These are phyloP conservation scores for Xylaria grammica DNA, from an alignment of 495 filamentous ascomycete species.

Conservation along the genomic window DNA sequence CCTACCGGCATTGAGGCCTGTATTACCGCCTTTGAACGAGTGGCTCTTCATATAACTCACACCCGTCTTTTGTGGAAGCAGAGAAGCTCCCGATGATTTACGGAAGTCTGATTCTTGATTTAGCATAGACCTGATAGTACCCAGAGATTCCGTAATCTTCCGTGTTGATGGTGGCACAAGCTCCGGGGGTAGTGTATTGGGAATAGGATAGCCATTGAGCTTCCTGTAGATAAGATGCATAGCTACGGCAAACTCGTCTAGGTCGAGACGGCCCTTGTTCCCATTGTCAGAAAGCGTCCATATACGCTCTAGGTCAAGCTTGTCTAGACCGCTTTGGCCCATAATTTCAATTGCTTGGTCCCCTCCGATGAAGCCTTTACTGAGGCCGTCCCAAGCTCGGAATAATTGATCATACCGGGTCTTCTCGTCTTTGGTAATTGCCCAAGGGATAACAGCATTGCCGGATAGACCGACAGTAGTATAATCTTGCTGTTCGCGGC, in stretches of 20 bases:
- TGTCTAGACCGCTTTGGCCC: slow-evolving; percentile 91
- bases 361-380: slow-evolving; percentile 90
- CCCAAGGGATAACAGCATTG: slow-evolving; percentile 96
- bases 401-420: slow-evolving; percentile 96
- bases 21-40: slow-evolving; percentile 72
- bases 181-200: slow-evolving; percentile 89
- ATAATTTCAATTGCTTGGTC: slow-evolving; percentile 97
- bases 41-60: slow-evolving; percentile 96
- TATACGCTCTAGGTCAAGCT: slow-evolving; percentile 84
- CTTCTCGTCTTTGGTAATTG: slow-evolving; percentile 98
- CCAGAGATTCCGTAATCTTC: slow-evolving; percentile 89
- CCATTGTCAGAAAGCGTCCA: slow-evolving; percentile 95
- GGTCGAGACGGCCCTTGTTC: slow-evolving; percentile 90
- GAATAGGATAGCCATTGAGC: slow-evolving; percentile 92
- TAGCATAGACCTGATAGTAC: slow-evolving; percentile 90
- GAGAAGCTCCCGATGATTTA: slow-evolving; percentile 80
- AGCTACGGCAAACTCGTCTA: slow-evolving; percentile 97
- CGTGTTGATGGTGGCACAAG: slow-evolving; percentile 95
- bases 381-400: slow-evolving; percentile 94
- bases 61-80: slow-evolving; percentile 94
- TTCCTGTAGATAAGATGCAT: slow-evolving; percentile 99
- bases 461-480: slow-evolving; percentile 87
- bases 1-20: slow-evolving; percentile 55
- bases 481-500: slow-evolving; percentile 83
- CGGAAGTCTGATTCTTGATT: slow-evolving; percentile 85